phyloP scores from a whole-genome alignment of 2,329 filamentous ascomycete species.

The Penicillium freii region DNA sequence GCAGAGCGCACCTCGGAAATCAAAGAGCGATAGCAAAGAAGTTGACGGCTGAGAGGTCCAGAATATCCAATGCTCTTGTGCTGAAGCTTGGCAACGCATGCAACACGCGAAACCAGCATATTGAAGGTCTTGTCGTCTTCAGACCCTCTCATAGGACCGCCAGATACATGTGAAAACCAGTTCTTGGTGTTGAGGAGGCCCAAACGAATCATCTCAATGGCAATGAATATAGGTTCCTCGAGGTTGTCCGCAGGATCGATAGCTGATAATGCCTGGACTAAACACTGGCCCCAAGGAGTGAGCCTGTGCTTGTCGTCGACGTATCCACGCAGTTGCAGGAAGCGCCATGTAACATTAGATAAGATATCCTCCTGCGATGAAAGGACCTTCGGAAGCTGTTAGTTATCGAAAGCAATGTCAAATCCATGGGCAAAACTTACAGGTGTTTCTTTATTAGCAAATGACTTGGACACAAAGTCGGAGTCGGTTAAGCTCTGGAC shows the following conservation, averaged over 20 bases:
- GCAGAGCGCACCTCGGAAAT: conserved; percentile 74
- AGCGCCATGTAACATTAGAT: conserved; percentile 79
- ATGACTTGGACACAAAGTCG: conserved; percentile 68
- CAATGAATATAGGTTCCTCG: conserved; percentile 77
- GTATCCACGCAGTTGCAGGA: conserved; percentile 85
- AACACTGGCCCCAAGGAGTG: conserved; percentile 78
- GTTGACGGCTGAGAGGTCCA: conserved; percentile 84
- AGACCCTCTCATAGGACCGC: conserved; percentile 58
- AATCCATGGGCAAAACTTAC: conserved; percentile 27
- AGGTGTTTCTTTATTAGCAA: conserved; percentile 54
- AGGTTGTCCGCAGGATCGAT: conserved; percentile 59
- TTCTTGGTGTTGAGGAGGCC: conserved; percentile 72
- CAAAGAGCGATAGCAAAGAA: conserved; percentile 82
- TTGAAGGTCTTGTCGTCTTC: conserved; percentile 76
- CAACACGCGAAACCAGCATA: conserved; percentile 80
- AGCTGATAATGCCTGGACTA: conserved; percentile 66
- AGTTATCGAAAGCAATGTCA: conserved; percentile 8
- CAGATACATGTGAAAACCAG: conserved; percentile 58
- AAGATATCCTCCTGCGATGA: conserved; percentile 69
- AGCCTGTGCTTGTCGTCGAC: conserved; percentile 74
- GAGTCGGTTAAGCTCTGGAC: conserved; percentile 67
- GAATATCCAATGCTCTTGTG: conserved; percentile 90
- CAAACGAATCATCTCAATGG: conserved; percentile 79
- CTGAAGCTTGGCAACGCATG: conserved; percentile 75
- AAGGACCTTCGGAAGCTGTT: conserved; percentile 37